Evolutionary conservation across 2,329 filamentous ascomycete genomes (phyloP), one percentile per base, ranked within the genome.

Genomic region (Penicillium sp.): DNA sequence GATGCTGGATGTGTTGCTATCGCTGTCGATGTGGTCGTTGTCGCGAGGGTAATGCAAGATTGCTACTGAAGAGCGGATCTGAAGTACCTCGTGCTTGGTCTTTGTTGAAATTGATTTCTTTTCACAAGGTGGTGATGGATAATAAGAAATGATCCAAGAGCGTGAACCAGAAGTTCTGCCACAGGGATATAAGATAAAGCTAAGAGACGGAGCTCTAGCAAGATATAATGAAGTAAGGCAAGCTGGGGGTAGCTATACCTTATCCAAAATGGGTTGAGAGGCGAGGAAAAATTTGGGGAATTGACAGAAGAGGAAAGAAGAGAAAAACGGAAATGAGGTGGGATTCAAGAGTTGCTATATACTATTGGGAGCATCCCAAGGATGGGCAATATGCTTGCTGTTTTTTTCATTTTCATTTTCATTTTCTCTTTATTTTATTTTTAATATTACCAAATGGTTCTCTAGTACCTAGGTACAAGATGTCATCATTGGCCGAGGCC

Each of bases 331-430:
- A 53, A 57, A 36, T 17, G 38, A 48, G 36, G 50, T 36, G 55
- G 57, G 63, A 49, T 55, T 43, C 1, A 27, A 36, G 49, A 54
- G 38, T 31, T 38, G 47, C 60, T 65, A 61, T 65, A 66, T 66
- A 65, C 27, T 50, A 39, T 35, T 47, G 8, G 38, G 36, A 15
- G n/a, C 6, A 36, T 53, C 31, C 29, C 25, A 31, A 42, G 2
- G 35, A 41, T 21, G 17, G 29, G 12, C 31, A 12, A 31, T 33
- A 38, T 48, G 55, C 39, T 49, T 41, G 27, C 43, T 25, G 23
- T 49, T 53, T 44, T 47, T 41, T 49, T 55, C 57, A 42, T 41
- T 35, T 19, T 2, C 0, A 19, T 48, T 50, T 38, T 29, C 19
- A 45, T 50, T 59, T 60, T 51, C 29, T 31, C n/a, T 31, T 17